Evolutionary conservation across 208 protist genomes (phyloP), one percentile per base, ranked within the genome.

Genomic region (Zelonia costaricensis): DNA sequence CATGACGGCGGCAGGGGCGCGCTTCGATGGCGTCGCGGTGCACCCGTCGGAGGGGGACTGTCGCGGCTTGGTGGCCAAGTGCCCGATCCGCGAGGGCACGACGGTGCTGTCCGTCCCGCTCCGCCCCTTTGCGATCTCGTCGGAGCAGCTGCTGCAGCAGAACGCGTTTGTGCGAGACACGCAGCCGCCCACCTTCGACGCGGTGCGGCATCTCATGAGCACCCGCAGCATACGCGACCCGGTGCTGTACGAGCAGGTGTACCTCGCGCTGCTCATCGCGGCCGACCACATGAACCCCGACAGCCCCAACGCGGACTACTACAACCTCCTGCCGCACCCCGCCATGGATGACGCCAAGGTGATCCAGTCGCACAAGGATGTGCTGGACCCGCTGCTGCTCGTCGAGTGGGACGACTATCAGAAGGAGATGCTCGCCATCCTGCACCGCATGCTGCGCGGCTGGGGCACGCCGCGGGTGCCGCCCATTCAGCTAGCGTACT

Each of bases 351-450:
- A 93, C 61, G 78, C 53, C 8, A 46, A 38, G 20, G 86, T 79
- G 18, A 88, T 93, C 46, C 42, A 51, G 13, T 54, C 42, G n/a
- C 73, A 93, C 75, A 93, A 93, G 65, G 76, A 90, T 47, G 62
- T 76, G 20, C 58, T 90, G 2, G 86, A 90, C 56, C 78, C 86
- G 3, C 45, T 82, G 57, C 39, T 77, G 48, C 76, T 93, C 10
- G 65, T 93, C 23, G 86, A 93, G 76, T 93, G 86, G 83, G 83
- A 93, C 58, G 86, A 88, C 66, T 81, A 93, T 53, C 86, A 90
- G 66, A 64, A 70, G n/a, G 80, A 83, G 62, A 85, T 88, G 59
- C 48, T 90, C 10, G 72, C 80, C 2, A 46, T 90, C 12, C 61
- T 88, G 45, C 78, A 76, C 27, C 71, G 60, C 38, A 44, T 86